Conservation (phyloP, 257 asterid genomes). For the Primulina tabacum region DNA sequence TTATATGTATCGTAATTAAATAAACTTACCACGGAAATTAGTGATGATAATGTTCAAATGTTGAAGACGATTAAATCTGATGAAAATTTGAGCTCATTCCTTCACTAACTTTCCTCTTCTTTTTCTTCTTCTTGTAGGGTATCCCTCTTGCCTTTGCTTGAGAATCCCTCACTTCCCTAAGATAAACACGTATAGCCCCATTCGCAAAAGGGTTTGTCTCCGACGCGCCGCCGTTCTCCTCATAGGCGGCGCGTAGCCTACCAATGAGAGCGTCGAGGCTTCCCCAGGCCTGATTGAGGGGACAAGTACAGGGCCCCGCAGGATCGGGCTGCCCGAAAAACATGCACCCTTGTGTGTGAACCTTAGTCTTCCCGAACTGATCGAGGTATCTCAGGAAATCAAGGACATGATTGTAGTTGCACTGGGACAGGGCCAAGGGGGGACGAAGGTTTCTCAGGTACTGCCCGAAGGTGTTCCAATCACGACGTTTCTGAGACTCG, state of each 20-base stretch:
- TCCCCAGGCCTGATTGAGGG: conserved; percentile 85
- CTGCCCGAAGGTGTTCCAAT: conserved; percentile 92
- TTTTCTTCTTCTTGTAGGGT: conserved; percentile 80
- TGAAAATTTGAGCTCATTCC: conserved; percentile 31
- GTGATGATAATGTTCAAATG: conserved; percentile 5
- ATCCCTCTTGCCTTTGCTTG: conserved; percentile 90
- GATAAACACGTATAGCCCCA: conserved; percentile 63
- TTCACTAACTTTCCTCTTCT: conserved; percentile 43
- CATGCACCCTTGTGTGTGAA: conserved; percentile 63
- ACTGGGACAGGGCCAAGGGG: conserved; percentile 53
- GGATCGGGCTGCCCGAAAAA: conserved; percentile 82
- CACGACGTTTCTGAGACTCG: conserved; percentile 85
- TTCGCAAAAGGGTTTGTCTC: conserved; percentile 83
- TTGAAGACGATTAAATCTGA: conserved; percentile 35
- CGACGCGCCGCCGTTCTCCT: conserved; percentile 75
- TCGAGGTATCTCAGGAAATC: conserved; percentile 74
- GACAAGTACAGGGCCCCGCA: conserved; percentile 72
- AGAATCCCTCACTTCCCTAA: conserved; percentile 67
- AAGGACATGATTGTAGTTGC: conserved; percentile 71
- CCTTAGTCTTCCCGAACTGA: conserved; percentile 91
- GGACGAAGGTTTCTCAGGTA: conserved; percentile 79
- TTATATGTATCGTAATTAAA: not conserved
- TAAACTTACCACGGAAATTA: conserved; percentile 23
- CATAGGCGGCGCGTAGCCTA: conserved; percentile 80
- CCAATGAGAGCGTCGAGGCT: conserved; percentile 84